Evolutionary conservation across 495 filamentous ascomycete genomes (phyloP), one percentile per base, ranked within the genome.

Genomic region (Aspergillus indologenus): DNA sequence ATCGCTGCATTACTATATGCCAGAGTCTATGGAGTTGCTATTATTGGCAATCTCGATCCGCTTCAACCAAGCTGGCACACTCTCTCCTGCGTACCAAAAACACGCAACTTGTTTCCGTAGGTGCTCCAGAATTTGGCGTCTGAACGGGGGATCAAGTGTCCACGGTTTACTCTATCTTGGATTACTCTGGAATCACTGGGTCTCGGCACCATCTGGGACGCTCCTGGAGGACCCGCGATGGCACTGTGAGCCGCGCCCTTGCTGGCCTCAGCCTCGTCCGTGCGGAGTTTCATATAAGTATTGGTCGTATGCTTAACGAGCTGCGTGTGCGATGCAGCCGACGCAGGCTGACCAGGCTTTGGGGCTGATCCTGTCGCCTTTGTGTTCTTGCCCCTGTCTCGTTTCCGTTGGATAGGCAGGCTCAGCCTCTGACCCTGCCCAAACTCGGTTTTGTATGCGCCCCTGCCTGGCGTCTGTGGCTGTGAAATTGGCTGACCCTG

Each of bases 61-160:
- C 14, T 22, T 24, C 15, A 59, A 23, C 62, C 61, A 76, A 71
- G 64, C 21, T 69, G 61, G 54, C 77, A 83, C 17, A 86, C 68
- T 12, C 73, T 74, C 70, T 88, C 86, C 21, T 79, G 63, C 3
- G 83, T 87, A 3, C 85, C 86, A 72, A 87, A 87, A 4, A 87
- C 81, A 17, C 87, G 76, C 63, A 91, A 64, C 56, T 77, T 83
- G 63, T 91, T 91, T 11, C 76, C 77, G 67, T 85, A 89, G 6
- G 68, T 62, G 15, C 70, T 58, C 88, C 88, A 91, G 68, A 90
- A 89, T 12, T 66, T 61, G 19, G 70, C 75, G 2, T 67, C 75
- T 51, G 74, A 75, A 6, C 68, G 67, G 42, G 85, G 84, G 53
- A 88, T 79, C 61, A 80, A 65, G 22, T 65, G 14, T 2, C 69